These are phyloP conservation scores for Lactarius trivialis DNA, from an alignment of 768 basidiomycete species.

Conservation along the genomic window DNA sequence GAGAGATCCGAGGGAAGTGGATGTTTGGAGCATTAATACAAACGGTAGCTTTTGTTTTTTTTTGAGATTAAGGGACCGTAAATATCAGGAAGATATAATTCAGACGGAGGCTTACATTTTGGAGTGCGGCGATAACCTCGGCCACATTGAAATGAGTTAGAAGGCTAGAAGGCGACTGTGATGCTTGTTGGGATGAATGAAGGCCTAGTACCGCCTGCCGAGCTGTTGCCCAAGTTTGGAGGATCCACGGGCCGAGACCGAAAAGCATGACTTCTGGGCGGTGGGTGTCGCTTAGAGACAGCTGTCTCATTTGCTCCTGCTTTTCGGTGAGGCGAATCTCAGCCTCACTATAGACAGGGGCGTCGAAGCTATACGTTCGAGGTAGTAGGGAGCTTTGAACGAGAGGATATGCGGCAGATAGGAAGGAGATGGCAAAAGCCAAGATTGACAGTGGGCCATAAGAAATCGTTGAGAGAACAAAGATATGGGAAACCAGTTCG, in stretches of 20 bases:
- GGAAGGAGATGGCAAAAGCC: constrained; percentile 52
- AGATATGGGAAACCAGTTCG: constrained; percentile 66
- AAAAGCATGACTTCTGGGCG: constrained; percentile 81
- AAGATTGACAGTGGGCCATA: constrained; percentile 46
- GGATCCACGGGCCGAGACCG: constrained; percentile 79
- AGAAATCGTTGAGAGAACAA: constrained; percentile 61
- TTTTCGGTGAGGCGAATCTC: constrained; percentile 62
- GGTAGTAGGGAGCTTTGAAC: constrained; percentile 54
- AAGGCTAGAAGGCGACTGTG: constrained; percentile 31
- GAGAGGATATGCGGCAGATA: constrained; percentile 55
- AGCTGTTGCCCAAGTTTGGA: constrained; percentile 67
- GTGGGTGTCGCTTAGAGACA: constrained; percentile 68
- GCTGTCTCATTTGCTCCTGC: constrained; percentile 66
- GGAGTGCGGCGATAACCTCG: constrained; percentile 56
- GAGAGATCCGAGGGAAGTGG: constrained; percentile 73
- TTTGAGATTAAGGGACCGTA: constrained; percentile 14
- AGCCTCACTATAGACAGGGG: constrained; percentile 42
- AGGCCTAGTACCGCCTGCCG: constrained; percentile 53
- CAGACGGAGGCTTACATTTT: constrained; percentile 49
- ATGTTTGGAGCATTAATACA: constrained; percentile 62
- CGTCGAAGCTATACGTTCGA: constrained; percentile 35
- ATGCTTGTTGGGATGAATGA: constrained; percentile 36
- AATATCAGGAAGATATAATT: constrained; percentile 6
- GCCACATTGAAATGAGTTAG: constrained; percentile 54
- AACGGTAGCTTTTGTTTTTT: constrained; percentile 56